Evolutionary conservation across 208 protist genomes (phyloP).

Genomic region (Trypanosomatidae sp.): DNA sequence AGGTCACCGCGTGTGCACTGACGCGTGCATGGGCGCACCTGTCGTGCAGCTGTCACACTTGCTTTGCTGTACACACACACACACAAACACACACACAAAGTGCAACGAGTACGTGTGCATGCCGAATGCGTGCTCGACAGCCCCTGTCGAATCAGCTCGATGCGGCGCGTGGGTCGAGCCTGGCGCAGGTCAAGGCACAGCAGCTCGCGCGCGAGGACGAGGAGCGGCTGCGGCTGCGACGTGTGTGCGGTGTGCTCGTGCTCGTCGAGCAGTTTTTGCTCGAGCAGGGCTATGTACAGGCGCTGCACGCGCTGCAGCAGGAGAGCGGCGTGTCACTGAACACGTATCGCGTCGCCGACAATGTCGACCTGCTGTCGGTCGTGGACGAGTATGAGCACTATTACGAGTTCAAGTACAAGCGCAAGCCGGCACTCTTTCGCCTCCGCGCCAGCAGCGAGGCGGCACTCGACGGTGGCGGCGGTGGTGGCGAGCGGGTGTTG

Average conservation of each 20-base stretch:
- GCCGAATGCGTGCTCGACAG: constrained; percentile 34
- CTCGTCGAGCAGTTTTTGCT: constrained; percentile 72
- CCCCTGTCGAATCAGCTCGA: constrained; percentile 54
- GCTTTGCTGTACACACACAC: neutral
- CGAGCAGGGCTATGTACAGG: constrained; percentile 68
- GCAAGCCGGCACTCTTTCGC: constrained; percentile 75
- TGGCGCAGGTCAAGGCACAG: constrained; percentile 68
- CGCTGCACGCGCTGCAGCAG: constrained; percentile 65
- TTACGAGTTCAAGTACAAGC: constrained; percentile 74
- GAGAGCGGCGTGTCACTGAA: constrained; percentile 65
- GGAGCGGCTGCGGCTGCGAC: constrained; percentile 44
- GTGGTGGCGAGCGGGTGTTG: too few relatives aligned
- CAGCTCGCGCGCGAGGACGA: constrained; percentile 75
- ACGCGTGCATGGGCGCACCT: too few relatives aligned
- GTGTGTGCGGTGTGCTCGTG: constrained; percentile 68
- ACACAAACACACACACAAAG: too few relatives aligned
- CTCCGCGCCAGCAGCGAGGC: too few relatives aligned
- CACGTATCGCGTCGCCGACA: constrained; percentile 68
- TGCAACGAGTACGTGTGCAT: constrained; percentile 1
- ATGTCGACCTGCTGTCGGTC: constrained; percentile 77
- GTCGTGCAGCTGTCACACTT: neutral
- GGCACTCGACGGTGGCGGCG: too few relatives aligned
- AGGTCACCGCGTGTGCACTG: too few relatives aligned
- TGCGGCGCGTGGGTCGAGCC: constrained; percentile 35
- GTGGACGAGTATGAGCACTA: constrained; percentile 82